Percentiles rank a stretch among this genome's conserved stretches.
Evolutionary conservation across 805 yeast genomes (phyloP).

Genomic region (Saturnispora galanensis): DNA sequence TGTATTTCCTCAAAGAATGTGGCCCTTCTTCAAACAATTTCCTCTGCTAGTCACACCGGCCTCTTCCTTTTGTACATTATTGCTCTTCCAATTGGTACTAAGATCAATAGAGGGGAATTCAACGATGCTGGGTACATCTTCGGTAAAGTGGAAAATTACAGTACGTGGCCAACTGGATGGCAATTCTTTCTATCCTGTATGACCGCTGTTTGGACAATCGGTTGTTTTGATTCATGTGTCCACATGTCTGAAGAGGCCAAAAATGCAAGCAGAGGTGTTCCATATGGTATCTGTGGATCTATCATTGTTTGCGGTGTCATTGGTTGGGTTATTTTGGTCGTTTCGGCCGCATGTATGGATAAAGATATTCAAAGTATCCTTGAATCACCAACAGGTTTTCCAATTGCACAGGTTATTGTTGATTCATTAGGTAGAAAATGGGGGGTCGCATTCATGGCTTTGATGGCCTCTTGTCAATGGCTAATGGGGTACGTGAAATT

Average conservation of each 20-base stretch:
- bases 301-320: slow-evolving; percentile 46
- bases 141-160: slow-evolving; percentile 36
- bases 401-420: slow-evolving; percentile 51
- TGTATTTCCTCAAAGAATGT: slow-evolving; percentile 45
- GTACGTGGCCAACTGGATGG: slow-evolving; percentile 53
- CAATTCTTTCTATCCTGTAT: slow-evolving; percentile 34
- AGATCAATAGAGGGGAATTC: slow-evolving; percentile 26
- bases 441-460: slow-evolving; percentile 53
- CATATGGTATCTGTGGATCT: slow-evolving; percentile 52
- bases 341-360: slow-evolving; percentile 43
- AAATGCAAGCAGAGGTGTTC: slow-evolving; percentile 51
- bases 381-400: slow-evolving; percentile 40
- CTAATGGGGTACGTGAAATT: slow-evolving; percentile 38
- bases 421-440: slow-evolving; percentile 53
- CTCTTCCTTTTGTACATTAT: slow-evolving; percentile 44
- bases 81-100: slow-evolving; percentile 53
- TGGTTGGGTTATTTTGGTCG: slow-evolving; percentile 47
- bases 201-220: slow-evolving; percentile 67
- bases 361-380: slow-evolving; percentile 33
- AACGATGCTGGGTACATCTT: slow-evolving; percentile 44
- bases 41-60: slow-evolving; percentile 42
- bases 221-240: slow-evolving; percentile 60
- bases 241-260: slow-evolving; percentile 64
- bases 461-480: slow-evolving; percentile 51
- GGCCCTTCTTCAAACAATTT: slow-evolving; percentile 46